Base-by-base conservation (phyloP, 768 basidiomycete species). In the Collybia sordida region DNA sequence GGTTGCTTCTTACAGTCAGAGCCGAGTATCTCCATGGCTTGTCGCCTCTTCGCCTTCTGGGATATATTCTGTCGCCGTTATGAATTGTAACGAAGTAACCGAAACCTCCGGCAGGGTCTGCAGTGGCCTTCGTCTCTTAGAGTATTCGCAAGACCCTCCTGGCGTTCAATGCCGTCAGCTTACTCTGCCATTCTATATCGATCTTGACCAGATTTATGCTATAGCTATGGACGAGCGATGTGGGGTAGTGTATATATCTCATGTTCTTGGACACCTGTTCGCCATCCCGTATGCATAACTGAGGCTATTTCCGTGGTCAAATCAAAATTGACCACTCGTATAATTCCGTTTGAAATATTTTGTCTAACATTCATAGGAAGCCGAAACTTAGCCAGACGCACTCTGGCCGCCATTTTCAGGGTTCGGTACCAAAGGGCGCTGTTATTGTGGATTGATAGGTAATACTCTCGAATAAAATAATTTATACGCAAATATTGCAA, bases 251-350 rank as follows among this genome's bases (percentile, higher is more conserved):
- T 58, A 51, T 45, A 47, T 58, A 34, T 55, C 43, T 23, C 50
- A 52, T 47, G 25, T 3, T 27, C n/a, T 19, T 6, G 56, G 53
- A 3, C 24, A 49, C 45, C 7, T 58, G 12, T 47, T 55, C 27
- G 34, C 51, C 43, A 14, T 58, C 21, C 48, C 53, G 40, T 58
- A 52, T 12, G 45, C 56, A 23, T 55, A 31, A 56, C n/a, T n/a
- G n/a, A n/a, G n/a, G n/a, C n/a, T n/a, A n/a, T n/a, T n/a, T n/a
- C n/a, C n/a, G n/a, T n/a, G n/a, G n/a, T n/a, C n/a, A n/a, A n/a
- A n/a, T n/a, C n/a, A n/a, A n/a, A n/a, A n/a, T n/a, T n/a, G n/a
- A n/a, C n/a, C n/a, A n/a, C n/a, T n/a, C n/a, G n/a, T n/a, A n/a
- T n/a, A n/a, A n/a, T n/a, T n/a, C n/a, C n/a, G n/a, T n/a, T n/a